Base-by-base conservation (phyloP, 805 yeast genomes). In the Lachancea mirantina region DNA sequence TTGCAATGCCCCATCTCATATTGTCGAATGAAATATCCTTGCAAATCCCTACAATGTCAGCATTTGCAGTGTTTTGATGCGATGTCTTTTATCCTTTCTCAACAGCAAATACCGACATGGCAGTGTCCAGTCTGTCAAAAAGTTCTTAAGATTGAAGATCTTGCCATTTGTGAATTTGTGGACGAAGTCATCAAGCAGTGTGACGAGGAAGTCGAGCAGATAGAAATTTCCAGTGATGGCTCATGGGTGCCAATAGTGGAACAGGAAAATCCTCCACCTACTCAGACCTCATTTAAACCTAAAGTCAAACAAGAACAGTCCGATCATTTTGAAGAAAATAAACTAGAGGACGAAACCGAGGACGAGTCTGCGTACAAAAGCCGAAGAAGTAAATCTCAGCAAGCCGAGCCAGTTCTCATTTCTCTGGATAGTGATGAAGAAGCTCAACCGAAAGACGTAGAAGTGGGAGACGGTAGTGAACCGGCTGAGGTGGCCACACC, bases 21-120 rank as follows among this genome's bases (percentile, higher is more conserved):
- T 48, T 66, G 74, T 6, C 68, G 83, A 36, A 79, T 92, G 69
- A 62, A 65, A 35, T 56, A 69, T 32, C 97, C 98, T 0, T 73
- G 76, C 1, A 72, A 84, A 43, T 75, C 94, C 1, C 59, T 67
- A 1, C 63, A 58, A 28, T 92, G 98, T 59, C 62, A 69, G 21
- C 98, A 92, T 57, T 60, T 85, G 10, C 89, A 83, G 47, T 88
- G 97, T 52, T 84, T 88, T 54, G 98, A 92, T 57, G 88, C 84
- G 0, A 55, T 67, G 21, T 73, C 83, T 26, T 92, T 72, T 50
- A 46, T 92, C 7, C 72, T 75, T 47, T 66, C 87, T 26, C 97
- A 89, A 53, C 65, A 67, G 35, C 89, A 81, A 50, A 74, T 82
- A 0, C 81, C 95, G 0, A 73, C 83, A 0, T 89, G 96, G 96